phyloP scores from a whole-genome alignment of 257 asterid species.

The Verbascum thapsus region DNA sequence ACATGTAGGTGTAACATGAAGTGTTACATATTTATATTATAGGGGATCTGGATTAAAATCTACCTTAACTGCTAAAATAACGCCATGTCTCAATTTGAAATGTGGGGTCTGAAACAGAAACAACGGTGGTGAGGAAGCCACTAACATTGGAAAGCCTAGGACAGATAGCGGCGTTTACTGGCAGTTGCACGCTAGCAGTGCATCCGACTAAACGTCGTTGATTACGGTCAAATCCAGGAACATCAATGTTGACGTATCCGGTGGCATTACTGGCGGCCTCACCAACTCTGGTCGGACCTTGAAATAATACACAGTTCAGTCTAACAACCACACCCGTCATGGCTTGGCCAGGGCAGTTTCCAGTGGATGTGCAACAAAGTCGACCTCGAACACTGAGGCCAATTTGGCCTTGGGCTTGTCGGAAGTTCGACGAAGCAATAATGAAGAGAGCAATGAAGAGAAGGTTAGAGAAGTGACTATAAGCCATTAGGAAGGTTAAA shows the following conservation, averaged over 20 bases:
- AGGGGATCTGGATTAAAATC: not conserved
- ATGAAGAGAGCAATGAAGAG: no score
- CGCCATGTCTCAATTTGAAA: no score
- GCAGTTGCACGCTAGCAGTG: not conserved
- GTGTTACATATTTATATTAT: no score
- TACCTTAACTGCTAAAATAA: no score
- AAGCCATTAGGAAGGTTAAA: not conserved
- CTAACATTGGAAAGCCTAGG: conserved; percentile 8
- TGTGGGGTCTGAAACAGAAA: no score
- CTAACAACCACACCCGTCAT: not conserved
- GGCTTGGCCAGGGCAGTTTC: not conserved
- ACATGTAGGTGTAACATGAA: no score
- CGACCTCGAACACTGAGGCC: no score
- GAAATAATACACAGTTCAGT: conserved; percentile 18
- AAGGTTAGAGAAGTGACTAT: no score
- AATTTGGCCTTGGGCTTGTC: no score
- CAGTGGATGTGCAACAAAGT: no score
- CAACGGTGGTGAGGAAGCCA: conserved; percentile 16
- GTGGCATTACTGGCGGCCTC: conserved; percentile 23
- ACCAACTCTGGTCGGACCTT: conserved; percentile 13
- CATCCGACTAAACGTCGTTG: conserved; percentile 6
- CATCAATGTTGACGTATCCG: conserved; percentile 2
- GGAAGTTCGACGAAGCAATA: no score
- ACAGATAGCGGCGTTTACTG: conserved; percentile 8
- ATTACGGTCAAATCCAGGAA: not conserved